Conservation (phyloP, 176 grass and related monocot genomes). For the Cocos nucifera region DNA sequence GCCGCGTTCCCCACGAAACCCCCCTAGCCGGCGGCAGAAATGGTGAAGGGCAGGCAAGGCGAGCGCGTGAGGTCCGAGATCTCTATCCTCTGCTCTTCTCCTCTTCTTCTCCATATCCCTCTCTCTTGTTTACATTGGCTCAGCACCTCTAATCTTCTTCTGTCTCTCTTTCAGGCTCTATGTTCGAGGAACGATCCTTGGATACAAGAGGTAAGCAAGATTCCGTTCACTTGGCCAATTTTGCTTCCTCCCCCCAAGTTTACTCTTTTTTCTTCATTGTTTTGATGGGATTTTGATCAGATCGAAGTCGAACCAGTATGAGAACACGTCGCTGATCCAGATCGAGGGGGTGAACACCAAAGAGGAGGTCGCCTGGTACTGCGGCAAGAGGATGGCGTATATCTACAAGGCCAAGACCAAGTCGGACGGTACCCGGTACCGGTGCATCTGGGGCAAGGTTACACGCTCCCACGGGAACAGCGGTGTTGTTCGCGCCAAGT, state of each 20-base stretch:
- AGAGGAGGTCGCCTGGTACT: constrained; percentile 54
- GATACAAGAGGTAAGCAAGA: constrained; percentile 53
- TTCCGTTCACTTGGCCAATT: neutral
- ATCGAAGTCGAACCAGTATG: constrained; percentile 71
- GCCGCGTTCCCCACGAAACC: too few relatives aligned
- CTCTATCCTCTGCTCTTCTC: neutral
- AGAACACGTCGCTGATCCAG: constrained; percentile 50
- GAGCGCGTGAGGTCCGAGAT: constrained; percentile 27
- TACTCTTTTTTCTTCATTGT: too few relatives aligned
- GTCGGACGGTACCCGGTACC: constrained; percentile 25
- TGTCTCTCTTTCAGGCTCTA: constrained; percentile 28
- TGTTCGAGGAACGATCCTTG: constrained; percentile 58
- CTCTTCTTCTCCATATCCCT: neutral
- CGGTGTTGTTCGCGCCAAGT: constrained; percentile 58
- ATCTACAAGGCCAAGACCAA: constrained; percentile 76
- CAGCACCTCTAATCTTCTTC: neutral
- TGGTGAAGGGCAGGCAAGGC: constrained; percentile 49
- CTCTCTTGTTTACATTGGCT: neutral
- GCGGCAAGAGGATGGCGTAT: constrained; percentile 59
- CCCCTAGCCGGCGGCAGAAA: constrained; percentile 6
- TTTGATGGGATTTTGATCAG: constrained; percentile 18
- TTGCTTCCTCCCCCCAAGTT: neutral
- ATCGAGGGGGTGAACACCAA: constrained; percentile 57
- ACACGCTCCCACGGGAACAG: constrained; percentile 55
- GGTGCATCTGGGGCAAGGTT: constrained; percentile 67